phyloP scores from a whole-genome alignment of 2,329 filamentous ascomycete genomes.

The Cladophialophora chaetospira region DNA sequence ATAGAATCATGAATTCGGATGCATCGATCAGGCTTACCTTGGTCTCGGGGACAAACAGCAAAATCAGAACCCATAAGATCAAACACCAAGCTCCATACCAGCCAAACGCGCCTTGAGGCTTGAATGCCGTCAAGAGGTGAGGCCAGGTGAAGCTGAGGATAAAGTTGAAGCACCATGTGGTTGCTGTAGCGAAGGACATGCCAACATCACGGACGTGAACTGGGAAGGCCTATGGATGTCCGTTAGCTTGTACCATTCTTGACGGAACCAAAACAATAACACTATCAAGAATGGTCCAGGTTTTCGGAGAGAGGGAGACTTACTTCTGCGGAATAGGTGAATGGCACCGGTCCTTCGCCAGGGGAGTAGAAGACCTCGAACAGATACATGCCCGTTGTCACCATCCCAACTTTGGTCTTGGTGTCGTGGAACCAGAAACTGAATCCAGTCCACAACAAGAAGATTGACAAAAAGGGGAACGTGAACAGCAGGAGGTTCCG shows the following conservation, averaged over 20 bases:
- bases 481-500: constrained; percentile 64
- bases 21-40: constrained; percentile 37
- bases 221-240: constrained; percentile 52
- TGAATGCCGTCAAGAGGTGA: constrained; percentile 50
- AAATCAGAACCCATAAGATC: constrained; percentile 52
- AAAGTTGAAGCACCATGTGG: constrained; percentile 60
- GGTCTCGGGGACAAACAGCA: constrained; percentile 56
- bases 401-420: constrained; percentile 43
- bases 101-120: constrained; percentile 56
- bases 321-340: constrained; percentile 63
- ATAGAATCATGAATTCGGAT: constrained; percentile 27
- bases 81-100: constrained; percentile 61
- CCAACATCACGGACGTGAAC: constrained; percentile 63
- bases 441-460: constrained; percentile 53
- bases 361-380: constrained; percentile 53
- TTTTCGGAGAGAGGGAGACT: not conserved
- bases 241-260: constrained; percentile 60
- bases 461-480: constrained; percentile 61
- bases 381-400: constrained; percentile 44
- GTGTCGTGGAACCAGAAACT: constrained; percentile 50
- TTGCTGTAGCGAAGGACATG: constrained; percentile 61
- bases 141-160: constrained; percentile 58
- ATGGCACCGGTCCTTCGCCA: constrained; percentile 64
- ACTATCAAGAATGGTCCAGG: constrained; percentile 38
- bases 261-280: constrained; percentile 46